Evolutionary conservation across 1,284 basidiomycete genomes (phyloP).

Genomic region (Papiliotrema laurentii): DNA sequence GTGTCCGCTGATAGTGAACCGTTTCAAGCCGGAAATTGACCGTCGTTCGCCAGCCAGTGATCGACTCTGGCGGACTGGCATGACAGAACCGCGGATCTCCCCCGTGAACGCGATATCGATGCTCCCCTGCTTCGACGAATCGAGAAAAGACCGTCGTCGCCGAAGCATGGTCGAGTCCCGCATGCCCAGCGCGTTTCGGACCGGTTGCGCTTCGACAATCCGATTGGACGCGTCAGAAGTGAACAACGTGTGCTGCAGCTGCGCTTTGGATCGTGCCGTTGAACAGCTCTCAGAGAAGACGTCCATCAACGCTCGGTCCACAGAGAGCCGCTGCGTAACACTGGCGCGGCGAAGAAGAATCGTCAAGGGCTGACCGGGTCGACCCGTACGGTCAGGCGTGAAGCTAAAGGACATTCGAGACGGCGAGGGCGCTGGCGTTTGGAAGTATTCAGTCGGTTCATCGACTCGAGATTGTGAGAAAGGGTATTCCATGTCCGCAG

Average conservation of each 20-base stretch:
- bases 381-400: conserved; percentile 11
- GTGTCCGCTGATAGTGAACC: neutral
- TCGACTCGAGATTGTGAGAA: neutral
- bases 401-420: conserved; percentile 15
- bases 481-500: conserved; percentile 6
- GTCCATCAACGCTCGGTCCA: conserved; percentile 47
- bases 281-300: conserved; percentile 47
- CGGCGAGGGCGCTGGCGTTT: conserved; percentile 15
- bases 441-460: neutral
- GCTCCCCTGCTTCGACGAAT: conserved; percentile 7
- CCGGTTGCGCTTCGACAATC: conserved; percentile 6
- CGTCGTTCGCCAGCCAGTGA: conserved; percentile 8
- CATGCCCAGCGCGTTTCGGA: conserved; percentile 18
- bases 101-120: conserved; percentile 30
- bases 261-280: conserved; percentile 40
- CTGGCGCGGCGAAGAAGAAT: conserved; percentile 67
- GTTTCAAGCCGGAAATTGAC: neutral
- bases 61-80: conserved; percentile 18
- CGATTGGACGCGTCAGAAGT: conserved; percentile 16
- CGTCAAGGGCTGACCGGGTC: conserved; percentile 48
- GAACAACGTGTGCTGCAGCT: conserved; percentile 27
- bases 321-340: conserved; percentile 57
- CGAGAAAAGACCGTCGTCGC: conserved; percentile 36
- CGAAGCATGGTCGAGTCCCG: conserved; percentile 32
- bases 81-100: conserved; percentile 26